Conservation (phyloP, 2,329 filamentous ascomycete genomes). For the Fusarium duplospermum region DNA sequence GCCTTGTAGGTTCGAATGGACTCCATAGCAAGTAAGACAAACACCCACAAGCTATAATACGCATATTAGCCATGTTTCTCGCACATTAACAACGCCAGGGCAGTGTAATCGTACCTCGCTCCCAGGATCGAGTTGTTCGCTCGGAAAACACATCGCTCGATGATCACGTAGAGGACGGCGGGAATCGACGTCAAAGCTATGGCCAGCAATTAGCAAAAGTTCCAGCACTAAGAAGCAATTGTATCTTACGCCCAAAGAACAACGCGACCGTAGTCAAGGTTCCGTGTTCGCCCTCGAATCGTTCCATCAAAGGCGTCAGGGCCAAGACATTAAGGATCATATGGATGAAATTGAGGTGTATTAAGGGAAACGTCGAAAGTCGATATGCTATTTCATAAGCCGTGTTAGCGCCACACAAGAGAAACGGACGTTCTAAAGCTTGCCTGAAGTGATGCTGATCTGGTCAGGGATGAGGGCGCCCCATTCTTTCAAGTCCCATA, state of each 20-base stretch:
- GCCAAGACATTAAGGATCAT: conserved; percentile 82
- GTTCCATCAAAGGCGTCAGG: conserved; percentile 87
- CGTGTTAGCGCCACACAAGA: conserved; percentile 9
- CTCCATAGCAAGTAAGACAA: conserved; percentile 86
- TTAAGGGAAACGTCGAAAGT: conserved; percentile 89
- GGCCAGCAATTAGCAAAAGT: conserved; percentile 16
- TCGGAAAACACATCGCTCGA: conserved; percentile 79
- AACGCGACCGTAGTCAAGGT: conserved; percentile 88
- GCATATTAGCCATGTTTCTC: neutral
- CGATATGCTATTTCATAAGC: conserved; percentile 76
- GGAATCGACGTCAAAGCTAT: conserved; percentile 83
- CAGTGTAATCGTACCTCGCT: conserved; percentile 72
- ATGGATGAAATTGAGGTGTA: conserved; percentile 86
- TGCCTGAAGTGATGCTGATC: conserved; percentile 78
- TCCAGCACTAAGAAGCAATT: neutral
- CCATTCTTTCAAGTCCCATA: conserved; percentile 81
- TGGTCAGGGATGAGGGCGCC: conserved; percentile 82
- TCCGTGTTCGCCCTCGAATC: conserved; percentile 93
- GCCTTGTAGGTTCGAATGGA: conserved; percentile 85
- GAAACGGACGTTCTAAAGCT: conserved; percentile 2
- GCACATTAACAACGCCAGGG: no score
- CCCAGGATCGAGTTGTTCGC: conserved; percentile 82
- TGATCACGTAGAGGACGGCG: conserved; percentile 80
- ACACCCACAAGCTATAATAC: conserved; percentile 84
- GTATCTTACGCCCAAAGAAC: conserved; percentile 87